phyloP scores from a whole-genome alignment of 108 stramenopile genomes.

The Skeletonema costatum region DNA sequence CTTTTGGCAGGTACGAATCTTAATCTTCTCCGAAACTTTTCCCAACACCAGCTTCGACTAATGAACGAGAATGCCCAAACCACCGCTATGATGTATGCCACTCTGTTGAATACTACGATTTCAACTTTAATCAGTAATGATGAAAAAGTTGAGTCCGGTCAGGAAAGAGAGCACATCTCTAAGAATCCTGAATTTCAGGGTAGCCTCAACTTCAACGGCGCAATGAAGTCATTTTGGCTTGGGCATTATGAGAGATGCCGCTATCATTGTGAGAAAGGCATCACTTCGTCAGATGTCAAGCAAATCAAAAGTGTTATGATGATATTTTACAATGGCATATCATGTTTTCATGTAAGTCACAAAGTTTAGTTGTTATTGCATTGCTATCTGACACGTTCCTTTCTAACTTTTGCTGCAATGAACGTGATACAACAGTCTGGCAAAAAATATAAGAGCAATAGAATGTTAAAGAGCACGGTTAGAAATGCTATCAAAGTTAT shows the following conservation, averaged over 20 bases:
- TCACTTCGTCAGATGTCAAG: background rate
- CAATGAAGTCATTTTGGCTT: background rate
- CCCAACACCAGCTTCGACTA: background rate
- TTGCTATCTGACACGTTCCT: background rate
- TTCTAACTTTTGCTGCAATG: background rate
- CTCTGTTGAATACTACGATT: too few species aligned
- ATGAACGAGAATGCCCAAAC: background rate
- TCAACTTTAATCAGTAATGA: background rate
- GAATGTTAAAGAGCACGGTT: background rate
- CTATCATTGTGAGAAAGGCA: background rate
- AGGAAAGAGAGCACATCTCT: background rate
- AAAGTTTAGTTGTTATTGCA: background rate
- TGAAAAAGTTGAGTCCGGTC: background rate
- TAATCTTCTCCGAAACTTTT: background rate
- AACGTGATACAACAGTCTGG: background rate
- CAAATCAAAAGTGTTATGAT: background rate
- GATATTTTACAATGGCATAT: background rate
- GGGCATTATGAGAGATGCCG: background rate
- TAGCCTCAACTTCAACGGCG: background rate
- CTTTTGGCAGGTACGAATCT: background rate
- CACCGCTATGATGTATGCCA: background rate
- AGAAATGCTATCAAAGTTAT: background rate
- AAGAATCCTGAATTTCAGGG: background rate
- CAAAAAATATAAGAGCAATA: background rate
- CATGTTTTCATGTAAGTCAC: background rate